Percentiles rank a stretch among this genome's conserved stretches.
Conservation (phyloP, 306 rosid species). For the apple (Malus domestica) region DNA sequence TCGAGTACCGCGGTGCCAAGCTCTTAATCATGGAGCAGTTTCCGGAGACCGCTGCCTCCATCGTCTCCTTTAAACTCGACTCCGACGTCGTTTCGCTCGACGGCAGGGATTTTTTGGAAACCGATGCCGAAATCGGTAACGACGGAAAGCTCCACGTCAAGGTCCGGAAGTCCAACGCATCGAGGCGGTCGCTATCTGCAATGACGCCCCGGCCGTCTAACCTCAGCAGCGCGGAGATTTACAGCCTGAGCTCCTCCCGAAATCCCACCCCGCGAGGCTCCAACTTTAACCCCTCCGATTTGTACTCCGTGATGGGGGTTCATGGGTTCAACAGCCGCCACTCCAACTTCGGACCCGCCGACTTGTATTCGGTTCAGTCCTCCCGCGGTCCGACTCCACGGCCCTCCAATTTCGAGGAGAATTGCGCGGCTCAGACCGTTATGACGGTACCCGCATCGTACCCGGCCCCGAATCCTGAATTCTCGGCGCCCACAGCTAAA, state of each 20-base stretch:
- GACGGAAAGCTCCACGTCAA: constrained; percentile 94
- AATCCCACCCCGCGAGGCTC: constrained; percentile 93
- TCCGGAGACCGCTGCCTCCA: constrained; percentile 94
- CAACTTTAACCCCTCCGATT: constrained; percentile 76
- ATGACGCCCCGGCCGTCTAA: constrained; percentile 92
- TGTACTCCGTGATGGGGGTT: constrained; percentile 85
- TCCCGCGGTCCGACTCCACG: constrained; percentile 82
- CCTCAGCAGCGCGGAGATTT: constrained; percentile 95
- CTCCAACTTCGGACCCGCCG: constrained; percentile 70
- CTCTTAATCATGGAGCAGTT: constrained; percentile 91
- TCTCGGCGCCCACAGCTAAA: constrained; percentile 42
- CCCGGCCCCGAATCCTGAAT: constrained; percentile 83
- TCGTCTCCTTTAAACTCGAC: constrained; percentile 87
- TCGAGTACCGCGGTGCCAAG: constrained; percentile 94
- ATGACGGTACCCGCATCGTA: constrained; percentile 27
- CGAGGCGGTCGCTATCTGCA: constrained; percentile 42
- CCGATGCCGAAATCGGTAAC: constrained; percentile 84
- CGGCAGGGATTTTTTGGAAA: constrained; percentile 80
- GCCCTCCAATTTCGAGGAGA: constrained; percentile 86
- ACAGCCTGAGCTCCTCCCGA: constrained; percentile 79
- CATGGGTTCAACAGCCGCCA: constrained; percentile 49
- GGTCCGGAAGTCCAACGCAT: constrained; percentile 80
- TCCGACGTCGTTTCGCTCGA: constrained; percentile 95
- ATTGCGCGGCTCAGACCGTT: constrained; percentile 12
- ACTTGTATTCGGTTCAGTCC: constrained; percentile 77